phyloP scores from a whole-genome alignment of 2,329 filamentous ascomycete genomes.

The Cladosporium sp. region DNA sequence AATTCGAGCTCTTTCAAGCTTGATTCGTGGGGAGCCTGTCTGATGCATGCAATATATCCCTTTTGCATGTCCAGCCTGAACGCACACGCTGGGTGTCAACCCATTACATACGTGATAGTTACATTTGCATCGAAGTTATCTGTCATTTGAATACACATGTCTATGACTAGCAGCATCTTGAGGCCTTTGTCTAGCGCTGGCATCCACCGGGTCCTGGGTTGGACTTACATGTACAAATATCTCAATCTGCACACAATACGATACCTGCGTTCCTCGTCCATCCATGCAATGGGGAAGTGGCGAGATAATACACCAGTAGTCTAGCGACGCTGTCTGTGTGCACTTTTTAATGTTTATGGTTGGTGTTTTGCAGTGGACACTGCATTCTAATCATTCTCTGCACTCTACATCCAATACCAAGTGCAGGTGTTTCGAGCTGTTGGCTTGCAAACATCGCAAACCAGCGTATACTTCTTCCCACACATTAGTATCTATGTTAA shows the following conservation, averaged over 20 bases:
- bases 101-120: not conserved
- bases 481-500: not conserved
- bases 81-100: not conserved
- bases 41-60: not conserved
- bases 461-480: not conserved
- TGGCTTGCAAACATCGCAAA: not conserved
- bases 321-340: not conserved
- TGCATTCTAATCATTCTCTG: not conserved
- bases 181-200: not conserved
- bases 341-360: not conserved
- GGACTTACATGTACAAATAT: not conserved
- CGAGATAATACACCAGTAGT: not conserved
- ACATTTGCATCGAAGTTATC: not conserved
- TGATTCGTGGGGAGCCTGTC: not conserved
- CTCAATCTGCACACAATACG: not conserved
- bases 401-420: not conserved
- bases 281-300: not conserved
- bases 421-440: not conserved
- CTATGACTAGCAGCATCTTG: not conserved
- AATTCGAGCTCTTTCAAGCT: not conserved
- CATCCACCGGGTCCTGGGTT: no score
- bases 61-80: fast-evolving
- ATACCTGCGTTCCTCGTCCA: not conserved
- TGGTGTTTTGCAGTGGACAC: not conserved
- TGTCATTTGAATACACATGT: not conserved